Evolutionary conservation across 2,329 filamentous ascomycete genomes (phyloP).

Genomic region (Trichoderma pleuroti): DNA sequence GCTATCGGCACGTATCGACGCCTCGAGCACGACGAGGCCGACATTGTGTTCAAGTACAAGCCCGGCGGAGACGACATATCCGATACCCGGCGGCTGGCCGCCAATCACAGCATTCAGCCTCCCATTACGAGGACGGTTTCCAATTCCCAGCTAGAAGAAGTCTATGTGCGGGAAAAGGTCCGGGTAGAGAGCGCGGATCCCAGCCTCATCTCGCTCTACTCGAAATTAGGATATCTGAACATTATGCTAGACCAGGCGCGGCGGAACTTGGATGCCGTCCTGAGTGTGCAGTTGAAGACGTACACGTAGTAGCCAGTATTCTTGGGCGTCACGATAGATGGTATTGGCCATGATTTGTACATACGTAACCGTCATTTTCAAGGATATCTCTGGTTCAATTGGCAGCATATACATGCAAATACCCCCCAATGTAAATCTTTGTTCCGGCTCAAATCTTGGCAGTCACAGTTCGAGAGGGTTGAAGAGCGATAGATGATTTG

Average conservation of each 20-base stretch:
- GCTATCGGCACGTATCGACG: constrained; percentile 64
- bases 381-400: background rate
- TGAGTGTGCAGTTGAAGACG: constrained; percentile 53
- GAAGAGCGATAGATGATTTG: background rate
- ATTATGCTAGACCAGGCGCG: constrained; percentile 68
- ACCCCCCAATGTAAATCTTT: background rate
- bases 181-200: constrained; percentile 87
- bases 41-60: constrained; percentile 67
- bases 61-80: constrained; percentile 31
- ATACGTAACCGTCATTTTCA: background rate
- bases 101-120: constrained; percentile 26
- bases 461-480: background rate
- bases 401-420: background rate
- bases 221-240: constrained; percentile 76
- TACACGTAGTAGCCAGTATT: constrained; percentile 1
- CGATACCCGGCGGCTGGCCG: constrained; percentile 26
- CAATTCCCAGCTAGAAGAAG: constrained; percentile 47
- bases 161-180: constrained; percentile 85
- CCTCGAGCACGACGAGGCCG: constrained; percentile 75
- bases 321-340: background rate
- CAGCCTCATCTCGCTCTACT: constrained; percentile 74
- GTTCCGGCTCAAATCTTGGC: background rate
- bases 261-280: constrained; percentile 70
- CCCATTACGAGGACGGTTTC: constrained; percentile 19
- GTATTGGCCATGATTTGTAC: background rate